Conservation (phyloP, 345 rosid genomes). For the Hevea brasiliensis region DNA sequence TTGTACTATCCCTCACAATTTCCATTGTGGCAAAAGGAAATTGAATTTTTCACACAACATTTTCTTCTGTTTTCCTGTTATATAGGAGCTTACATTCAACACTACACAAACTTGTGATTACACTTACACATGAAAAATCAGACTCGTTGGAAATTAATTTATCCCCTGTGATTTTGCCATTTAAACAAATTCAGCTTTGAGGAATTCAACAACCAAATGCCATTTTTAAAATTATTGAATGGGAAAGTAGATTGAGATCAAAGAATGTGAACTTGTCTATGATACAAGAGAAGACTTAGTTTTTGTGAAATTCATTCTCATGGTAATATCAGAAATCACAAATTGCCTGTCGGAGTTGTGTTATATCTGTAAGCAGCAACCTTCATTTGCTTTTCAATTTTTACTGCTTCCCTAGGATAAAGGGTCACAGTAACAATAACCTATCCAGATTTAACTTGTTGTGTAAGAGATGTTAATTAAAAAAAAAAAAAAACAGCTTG, state of each 20-base stretch:
- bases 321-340: not conserved
- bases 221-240: conserved; percentile 1
- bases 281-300: too few relatives aligned
- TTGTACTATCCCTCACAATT: not conserved
- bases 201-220: not conserved
- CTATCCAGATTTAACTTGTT: not conserved
- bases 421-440: not conserved
- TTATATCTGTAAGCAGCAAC: not conserved
- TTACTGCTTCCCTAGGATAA: not conserved
- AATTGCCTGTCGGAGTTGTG: not conserved
- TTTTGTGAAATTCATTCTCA: not conserved
- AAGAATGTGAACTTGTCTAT: not conserved
- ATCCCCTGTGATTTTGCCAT: not conserved
- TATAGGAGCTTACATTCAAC: not conserved
- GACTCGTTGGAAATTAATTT: not conserved
- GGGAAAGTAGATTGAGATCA: not conserved
- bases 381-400: not conserved
- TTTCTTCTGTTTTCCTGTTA: not conserved
- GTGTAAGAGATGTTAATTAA: not conserved
- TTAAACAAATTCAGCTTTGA: not conserved
- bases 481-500: not conserved
- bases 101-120: not conserved
- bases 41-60: not conserved
- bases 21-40: not conserved
- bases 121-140: not conserved